Evolutionary conservation across 352 stramenopile species (phyloP), one percentile per base, ranked within the genome.

Genomic region (Phytophthora citrophthora): DNA sequence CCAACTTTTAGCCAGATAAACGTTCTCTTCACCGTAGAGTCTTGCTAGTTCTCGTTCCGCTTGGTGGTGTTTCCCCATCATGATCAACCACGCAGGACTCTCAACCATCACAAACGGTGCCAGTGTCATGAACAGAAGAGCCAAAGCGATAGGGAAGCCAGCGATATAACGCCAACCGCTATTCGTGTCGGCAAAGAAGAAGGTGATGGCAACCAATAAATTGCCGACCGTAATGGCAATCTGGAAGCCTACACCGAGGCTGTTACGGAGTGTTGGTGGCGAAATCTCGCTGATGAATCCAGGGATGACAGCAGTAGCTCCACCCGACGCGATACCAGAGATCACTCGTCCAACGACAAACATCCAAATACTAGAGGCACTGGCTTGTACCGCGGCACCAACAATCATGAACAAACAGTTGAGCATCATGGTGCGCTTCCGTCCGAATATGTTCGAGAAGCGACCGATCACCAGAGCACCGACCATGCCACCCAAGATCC

Each of bases 371-470:
- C 34, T 65, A 2, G 55, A 55, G 18, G 70, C 67, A 10, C 48
- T 65, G 55, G 55, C 53, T 45, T 84, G 76, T 9, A 84, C 36
- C 10, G 63, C 39, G 4, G 61, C 69, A 18, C 72, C 76, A n/a
- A 62, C 46, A 16, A 73, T 70, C 76, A 81, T 81, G 56, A 75
- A 61, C 38, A 75, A n/a, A 10, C 61, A 68, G 34, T 75, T 75
- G 61, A 53, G 15, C 40, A 48, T 61, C 55, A 75, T 61, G 45
- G 47, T 57, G 9, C 31, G 40, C 24, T 64, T 59, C 10, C 67
- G 67, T 11, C 67, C 67, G 45, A 67, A 72, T 11, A 26, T 39
- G 52, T 72, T 61, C 41, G 67, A 68, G 27, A 68, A 65, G 2
- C 39, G 61, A 4, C 61, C 68, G 40, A 64, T 64, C 10, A 51